Conservation (phyloP, 306 rosid species). For the Arachis hypogaea region DNA sequence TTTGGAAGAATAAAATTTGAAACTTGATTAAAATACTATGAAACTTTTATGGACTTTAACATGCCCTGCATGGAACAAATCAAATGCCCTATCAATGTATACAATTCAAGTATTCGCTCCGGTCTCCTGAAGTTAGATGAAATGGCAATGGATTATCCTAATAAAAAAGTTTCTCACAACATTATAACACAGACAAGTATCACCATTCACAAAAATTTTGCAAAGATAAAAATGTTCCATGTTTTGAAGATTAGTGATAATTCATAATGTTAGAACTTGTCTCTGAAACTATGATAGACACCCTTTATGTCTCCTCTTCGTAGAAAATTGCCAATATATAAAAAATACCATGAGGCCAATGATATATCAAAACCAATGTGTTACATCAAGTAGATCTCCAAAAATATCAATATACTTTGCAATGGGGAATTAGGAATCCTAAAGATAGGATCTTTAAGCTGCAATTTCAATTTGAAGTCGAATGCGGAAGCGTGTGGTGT, state of each 20-base stretch:
- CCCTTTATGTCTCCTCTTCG: background rate
- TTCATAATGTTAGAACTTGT: background rate
- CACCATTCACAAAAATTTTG: slow-evolving; percentile 2
- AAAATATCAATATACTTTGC: slow-evolving; percentile 13
- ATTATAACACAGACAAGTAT: background rate
- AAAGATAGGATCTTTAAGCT: no score
- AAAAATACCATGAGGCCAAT: slow-evolving; percentile 1
- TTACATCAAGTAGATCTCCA: slow-evolving; percentile 14
- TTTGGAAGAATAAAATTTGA: slow-evolving; percentile 15
- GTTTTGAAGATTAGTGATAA: background rate
- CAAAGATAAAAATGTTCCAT: background rate
- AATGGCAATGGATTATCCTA: slow-evolving; percentile 12
- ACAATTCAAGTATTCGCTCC: slow-evolving; percentile 90
- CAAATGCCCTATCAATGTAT: slow-evolving; percentile 99
- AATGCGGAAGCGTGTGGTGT: no score
- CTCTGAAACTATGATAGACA: background rate
- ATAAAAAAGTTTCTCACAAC: slow-evolving; percentile 4
- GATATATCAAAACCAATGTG: background rate
- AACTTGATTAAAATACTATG: background rate
- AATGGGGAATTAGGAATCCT: background rate
- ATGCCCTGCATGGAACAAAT: slow-evolving; percentile 98
- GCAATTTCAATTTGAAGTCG: no score
- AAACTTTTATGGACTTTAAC: slow-evolving; percentile 64
- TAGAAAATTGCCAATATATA: slow-evolving; percentile 7
- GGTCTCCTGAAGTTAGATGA: slow-evolving; percentile 70